Evolutionary conservation across 2,329 filamentous ascomycete species (phyloP), one percentile per base, ranked within the genome.

Genomic region (Ascochyta pisi): DNA sequence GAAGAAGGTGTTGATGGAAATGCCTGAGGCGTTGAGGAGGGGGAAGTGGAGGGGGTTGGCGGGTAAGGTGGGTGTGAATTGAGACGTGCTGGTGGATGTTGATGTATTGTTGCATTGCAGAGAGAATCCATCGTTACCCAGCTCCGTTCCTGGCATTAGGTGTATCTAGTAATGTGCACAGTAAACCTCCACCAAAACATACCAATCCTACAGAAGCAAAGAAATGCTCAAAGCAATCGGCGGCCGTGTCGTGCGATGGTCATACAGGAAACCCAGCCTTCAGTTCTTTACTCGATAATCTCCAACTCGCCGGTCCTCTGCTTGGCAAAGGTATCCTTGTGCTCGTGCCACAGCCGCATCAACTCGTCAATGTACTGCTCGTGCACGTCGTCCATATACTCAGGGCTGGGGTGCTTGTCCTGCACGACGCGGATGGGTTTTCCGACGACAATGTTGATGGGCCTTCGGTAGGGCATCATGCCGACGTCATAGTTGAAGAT

Each of bases 401-500:
- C 83, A 57, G 89, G 85, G 23, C 88, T 84, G 1, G 94, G 90
- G 58, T 87, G 85, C 31, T 84, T 79, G 45, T 83, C 76, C 68
- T 83, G 82, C 46, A 84, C 78, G 6, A 96, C 89, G 60, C 82
- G 81, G 58, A 97, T 92, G 0, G 94, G 92, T 48, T 85, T 83
- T 3, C 94, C 94, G 13, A 96, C 90, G 12, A 99, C 93, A 43
- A 97, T 86, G 71, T 98, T 95, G 56, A 99, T 81, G 10, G 92
- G 89, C 46, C 88, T 83, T 12, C 95, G 87, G 75, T 97, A 98
- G 0, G 95, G 95, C 91, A 98, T 92, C 67, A 98, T 80, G 4
- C 95, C 95, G 13, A 97, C 91, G 74, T 99, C 95, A 73, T 99
- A 98, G 76, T 99, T 99, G 79, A 98, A 96, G 37, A 98, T 88